phyloP scores from a whole-genome alignment of 2,329 filamentous ascomycete species.

The Ascocoryne sarcoides region DNA sequence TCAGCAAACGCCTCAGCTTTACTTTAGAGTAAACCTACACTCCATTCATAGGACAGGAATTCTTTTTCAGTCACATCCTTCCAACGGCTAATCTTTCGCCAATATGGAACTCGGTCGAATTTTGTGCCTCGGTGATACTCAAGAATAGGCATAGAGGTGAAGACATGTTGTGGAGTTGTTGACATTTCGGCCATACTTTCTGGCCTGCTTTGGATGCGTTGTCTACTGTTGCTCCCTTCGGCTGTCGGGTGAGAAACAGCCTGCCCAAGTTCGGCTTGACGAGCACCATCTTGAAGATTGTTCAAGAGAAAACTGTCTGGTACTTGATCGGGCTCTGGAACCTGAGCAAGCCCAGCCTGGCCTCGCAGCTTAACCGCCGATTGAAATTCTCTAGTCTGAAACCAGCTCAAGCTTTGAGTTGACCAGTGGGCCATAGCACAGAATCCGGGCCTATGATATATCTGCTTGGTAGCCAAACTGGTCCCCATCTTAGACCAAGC shows the following conservation, averaged over 20 bases:
- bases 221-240: not conserved
- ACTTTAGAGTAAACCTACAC: slow-evolving; percentile 34
- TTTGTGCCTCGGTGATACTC: slow-evolving; percentile 10
- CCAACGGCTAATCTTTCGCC: slow-evolving; percentile 43
- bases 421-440: too few species aligned
- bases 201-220: not conserved
- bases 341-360: slow-evolving; percentile 8
- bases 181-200: too few species aligned
- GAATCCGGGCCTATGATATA: too few species aligned
- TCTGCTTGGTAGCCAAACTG: too few species aligned
- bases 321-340: not conserved
- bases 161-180: not conserved
- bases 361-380: slow-evolving; percentile 1
- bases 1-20: slow-evolving; percentile 1
- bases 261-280: not conserved
- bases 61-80: slow-evolving; percentile 36
- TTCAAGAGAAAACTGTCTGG: not conserved
- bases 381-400: slow-evolving; percentile 1
- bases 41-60: slow-evolving; percentile 46
- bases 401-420: not conserved
- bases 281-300: not conserved
- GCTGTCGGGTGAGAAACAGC: not conserved
- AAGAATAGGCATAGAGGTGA: not conserved
- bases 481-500: too few species aligned
- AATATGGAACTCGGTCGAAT: slow-evolving; percentile 32